phyloP scores from a whole-genome alignment of 495 filamentous ascomycete species.

The Hamigera avellanea region DNA sequence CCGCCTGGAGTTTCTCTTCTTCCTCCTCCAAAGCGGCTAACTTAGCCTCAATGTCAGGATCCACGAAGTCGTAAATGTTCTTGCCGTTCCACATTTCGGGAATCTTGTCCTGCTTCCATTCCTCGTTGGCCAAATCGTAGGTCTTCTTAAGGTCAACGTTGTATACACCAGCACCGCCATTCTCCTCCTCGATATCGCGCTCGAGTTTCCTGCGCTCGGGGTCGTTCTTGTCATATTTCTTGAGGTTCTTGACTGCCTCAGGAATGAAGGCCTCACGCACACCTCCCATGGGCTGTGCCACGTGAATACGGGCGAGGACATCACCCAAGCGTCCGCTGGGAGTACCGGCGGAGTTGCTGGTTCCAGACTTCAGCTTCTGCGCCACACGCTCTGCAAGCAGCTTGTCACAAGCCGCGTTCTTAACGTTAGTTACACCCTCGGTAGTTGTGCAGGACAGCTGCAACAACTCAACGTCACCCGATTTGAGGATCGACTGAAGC shows the following conservation, averaged over 20 bases:
- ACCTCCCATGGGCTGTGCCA: slow-evolving; percentile 81
- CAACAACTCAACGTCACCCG: slow-evolving; percentile 80
- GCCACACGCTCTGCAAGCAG: slow-evolving; percentile 85
- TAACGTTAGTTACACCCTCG: slow-evolving; percentile 86
- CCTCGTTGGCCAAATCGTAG: slow-evolving; percentile 70
- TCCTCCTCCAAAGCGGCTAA: slow-evolving; percentile 86
- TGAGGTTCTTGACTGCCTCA: slow-evolving; percentile 63
- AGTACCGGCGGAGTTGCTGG: slow-evolving; percentile 56
- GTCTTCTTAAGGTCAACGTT: slow-evolving; percentile 81
- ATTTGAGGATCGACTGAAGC: slow-evolving; percentile 68
- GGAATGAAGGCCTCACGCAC: slow-evolving; percentile 79
- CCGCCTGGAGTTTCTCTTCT: slow-evolving; percentile 77
- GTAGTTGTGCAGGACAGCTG: slow-evolving; percentile 89
- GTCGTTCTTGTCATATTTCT: slow-evolving; percentile 84
- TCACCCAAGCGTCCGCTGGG: slow-evolving; percentile 72
- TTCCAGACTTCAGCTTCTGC: slow-evolving; percentile 88
- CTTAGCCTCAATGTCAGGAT: slow-evolving; percentile 91
- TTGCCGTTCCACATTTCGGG: slow-evolving; percentile 88
- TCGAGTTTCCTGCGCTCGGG: slow-evolving; percentile 67
- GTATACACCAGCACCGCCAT: slow-evolving; percentile 91
- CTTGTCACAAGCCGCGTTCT: slow-evolving; percentile 88
- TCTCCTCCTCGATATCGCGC: slow-evolving; percentile 81
- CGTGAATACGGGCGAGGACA: slow-evolving; percentile 87
- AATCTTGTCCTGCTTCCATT: slow-evolving; percentile 93
- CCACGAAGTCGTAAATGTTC: slow-evolving; percentile 94